phyloP scores from a whole-genome alignment of 306 rosid genomes.

The Sicyos baderoa region DNA sequence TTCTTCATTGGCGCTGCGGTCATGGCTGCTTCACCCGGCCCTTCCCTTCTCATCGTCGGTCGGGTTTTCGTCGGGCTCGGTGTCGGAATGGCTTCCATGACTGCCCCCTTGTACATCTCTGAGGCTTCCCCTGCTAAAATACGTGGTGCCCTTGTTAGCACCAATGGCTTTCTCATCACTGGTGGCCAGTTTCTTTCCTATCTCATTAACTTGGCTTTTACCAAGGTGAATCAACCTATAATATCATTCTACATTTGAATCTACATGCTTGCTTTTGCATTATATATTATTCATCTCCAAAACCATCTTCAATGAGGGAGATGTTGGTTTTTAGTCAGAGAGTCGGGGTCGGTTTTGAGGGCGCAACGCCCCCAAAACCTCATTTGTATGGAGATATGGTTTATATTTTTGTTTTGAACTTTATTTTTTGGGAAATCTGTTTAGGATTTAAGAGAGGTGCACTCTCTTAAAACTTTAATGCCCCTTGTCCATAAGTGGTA shows the following conservation, averaged over 20 bases:
- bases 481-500: too few species aligned
- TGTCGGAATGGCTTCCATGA: slow-evolving; percentile 89
- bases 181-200: slow-evolving; percentile 83
- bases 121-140: slow-evolving; percentile 75
- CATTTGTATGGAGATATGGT: too few species aligned
- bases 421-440: too few species aligned
- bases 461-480: too few species aligned
- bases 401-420: too few species aligned
- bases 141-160: slow-evolving; percentile 72
- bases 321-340: too few species aligned
- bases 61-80: slow-evolving; percentile 74
- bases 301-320: too few species aligned
- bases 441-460: too few species aligned
- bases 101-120: slow-evolving; percentile 73
- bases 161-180: slow-evolving; percentile 61
- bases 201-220: slow-evolving; percentile 67
- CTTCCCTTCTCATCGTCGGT: slow-evolving; percentile 63
- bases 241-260: background rate
- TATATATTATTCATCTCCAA: too few species aligned
- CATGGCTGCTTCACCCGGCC: slow-evolving; percentile 61
- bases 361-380: too few species aligned
- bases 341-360: too few species aligned
- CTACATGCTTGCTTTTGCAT: background rate
- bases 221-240: slow-evolving; percentile 32
- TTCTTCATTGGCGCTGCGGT: slow-evolving; percentile 57